Evolutionary conservation across 179 eudicot genomes (phyloP).

Genomic region (Silene vulgaris): DNA sequence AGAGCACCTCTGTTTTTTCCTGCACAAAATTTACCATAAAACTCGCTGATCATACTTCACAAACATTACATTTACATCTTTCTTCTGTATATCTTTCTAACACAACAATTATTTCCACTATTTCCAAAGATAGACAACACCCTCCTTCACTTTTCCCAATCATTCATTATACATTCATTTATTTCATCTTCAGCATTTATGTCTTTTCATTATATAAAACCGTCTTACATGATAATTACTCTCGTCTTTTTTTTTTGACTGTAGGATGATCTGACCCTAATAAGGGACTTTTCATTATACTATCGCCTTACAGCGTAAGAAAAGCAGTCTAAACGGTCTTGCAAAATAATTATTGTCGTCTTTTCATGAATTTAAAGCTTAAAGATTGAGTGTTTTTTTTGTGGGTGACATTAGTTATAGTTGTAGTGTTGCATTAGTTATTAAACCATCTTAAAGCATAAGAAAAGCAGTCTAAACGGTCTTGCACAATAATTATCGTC

Average conservation of each 20-base stretch:
- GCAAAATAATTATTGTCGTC: no score
- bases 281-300: no score
- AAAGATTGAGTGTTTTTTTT: neutral
- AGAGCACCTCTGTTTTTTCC: slow-evolving; percentile 17
- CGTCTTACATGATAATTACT: neutral
- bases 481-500: no score
- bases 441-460: no score
- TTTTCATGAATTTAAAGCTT: neutral
- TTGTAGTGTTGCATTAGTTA: neutral
- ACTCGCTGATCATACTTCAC: neutral
- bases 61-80: neutral
- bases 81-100: neutral
- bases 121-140: slow-evolving; percentile 25
- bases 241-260: neutral
- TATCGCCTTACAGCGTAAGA: no score
- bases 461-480: no score
- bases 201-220: neutral
- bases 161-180: slow-evolving; percentile 25
- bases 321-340: no score
- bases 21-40: slow-evolving; percentile 16
- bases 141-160: slow-evolving; percentile 20
- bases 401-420: neutral
- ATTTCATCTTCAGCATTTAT: slow-evolving; percentile 24
- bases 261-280: neutral
- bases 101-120: slow-evolving; percentile 21